Base-by-base conservation (phyloP, 2,329 filamentous ascomycete species). In the Fusarium denticulatum region DNA sequence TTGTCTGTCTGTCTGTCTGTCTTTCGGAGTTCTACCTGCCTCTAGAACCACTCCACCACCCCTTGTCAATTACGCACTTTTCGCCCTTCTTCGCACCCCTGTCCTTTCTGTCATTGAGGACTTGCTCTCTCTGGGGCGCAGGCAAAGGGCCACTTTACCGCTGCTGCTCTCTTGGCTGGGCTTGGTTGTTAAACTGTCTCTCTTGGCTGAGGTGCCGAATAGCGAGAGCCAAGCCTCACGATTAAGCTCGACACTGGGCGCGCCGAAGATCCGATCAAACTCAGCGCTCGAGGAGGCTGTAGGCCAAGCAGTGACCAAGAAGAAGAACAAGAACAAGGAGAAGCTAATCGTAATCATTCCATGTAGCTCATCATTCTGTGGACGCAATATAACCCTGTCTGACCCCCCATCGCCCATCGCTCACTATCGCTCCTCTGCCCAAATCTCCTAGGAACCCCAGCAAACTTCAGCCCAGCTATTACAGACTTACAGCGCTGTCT, bases 211-310 rank as follows among this genome's bases (percentile, higher is more conserved):
- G 57, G 69, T 74, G 72, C 72, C 69, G 72, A 73, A 62, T 49
- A 71, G 72, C 72, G 69, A 73, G 53, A 64, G 72, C 72, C 72
- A 75, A 75, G 72, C 72, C 72, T 60, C 60, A 59, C 43, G 36
- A 22, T 55, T 53, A 37, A 42, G 36, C 68, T 74, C 50, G 57
- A 71, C 60, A 57, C 53, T 65, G 42, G 50, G 61, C 32, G 65
- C 74, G 74, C 75, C 76, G 76, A 77, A 73, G 67, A 77, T 67
- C 74, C 65, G 70, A 77, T 71, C 72, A 74, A 71, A 71, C 66
- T 58, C 65, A 69, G 60, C 70, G 65, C 42, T 65, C 56, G 42
- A 46, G 58, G 62, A 43, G 62, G 62, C 55, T 58, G 62, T 46
- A 68, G 37, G 73, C 73, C 73, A 77, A 76, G 73, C 65, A 55